phyloP scores from a whole-genome alignment of 2,329 filamentous ascomycete species.

The Penicillium hesseltinei region DNA sequence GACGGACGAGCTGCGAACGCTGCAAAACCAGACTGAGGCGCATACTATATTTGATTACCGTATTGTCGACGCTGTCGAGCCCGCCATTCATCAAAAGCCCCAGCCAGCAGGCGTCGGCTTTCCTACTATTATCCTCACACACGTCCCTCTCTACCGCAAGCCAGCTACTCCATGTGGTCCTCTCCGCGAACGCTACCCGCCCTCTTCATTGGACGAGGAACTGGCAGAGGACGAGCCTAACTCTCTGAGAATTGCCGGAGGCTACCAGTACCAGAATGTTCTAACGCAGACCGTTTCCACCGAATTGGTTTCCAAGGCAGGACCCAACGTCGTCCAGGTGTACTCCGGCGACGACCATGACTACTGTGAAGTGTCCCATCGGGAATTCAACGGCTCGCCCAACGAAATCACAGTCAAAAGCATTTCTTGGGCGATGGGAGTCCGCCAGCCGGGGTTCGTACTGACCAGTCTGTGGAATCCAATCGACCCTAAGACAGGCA shows the following conservation, averaged over 20 bases:
- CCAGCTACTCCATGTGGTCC: slow-evolving; percentile 85
- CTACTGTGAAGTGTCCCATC: slow-evolving; percentile 88
- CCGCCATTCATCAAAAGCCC: slow-evolving; percentile 27
- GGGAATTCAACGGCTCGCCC: slow-evolving; percentile 60
- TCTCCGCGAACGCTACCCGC: slow-evolving; percentile 78
- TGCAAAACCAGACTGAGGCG: slow-evolving; percentile 60
- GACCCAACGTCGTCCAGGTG: slow-evolving; percentile 72
- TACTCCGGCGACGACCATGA: slow-evolving; percentile 98
- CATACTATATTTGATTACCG: slow-evolving; percentile 55
- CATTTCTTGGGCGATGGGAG: slow-evolving; percentile 94
- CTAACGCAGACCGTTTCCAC: slow-evolving; percentile 73
- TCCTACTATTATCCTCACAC: slow-evolving; percentile 83
- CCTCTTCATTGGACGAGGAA: slow-evolving; percentile 59
- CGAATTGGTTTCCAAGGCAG: slow-evolving; percentile 72
- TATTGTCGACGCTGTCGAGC: slow-evolving; percentile 58
- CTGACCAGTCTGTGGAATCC: slow-evolving; percentile 93
- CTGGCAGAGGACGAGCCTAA: slow-evolving; percentile 66
- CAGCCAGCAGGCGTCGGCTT: slow-evolving; percentile 55
- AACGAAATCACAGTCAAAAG: slow-evolving; percentile 94
- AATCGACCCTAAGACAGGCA: slow-evolving; percentile 56
- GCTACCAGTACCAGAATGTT: slow-evolving; percentile 97
- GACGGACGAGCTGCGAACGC: slow-evolving; percentile 64
- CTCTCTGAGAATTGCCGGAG: slow-evolving; percentile 71
- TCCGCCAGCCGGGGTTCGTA: slow-evolving; percentile 80
- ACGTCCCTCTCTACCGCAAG: slow-evolving; percentile 83